Conservation (phyloP, 805 yeast species). For the Starmerella sp. region DNA sequence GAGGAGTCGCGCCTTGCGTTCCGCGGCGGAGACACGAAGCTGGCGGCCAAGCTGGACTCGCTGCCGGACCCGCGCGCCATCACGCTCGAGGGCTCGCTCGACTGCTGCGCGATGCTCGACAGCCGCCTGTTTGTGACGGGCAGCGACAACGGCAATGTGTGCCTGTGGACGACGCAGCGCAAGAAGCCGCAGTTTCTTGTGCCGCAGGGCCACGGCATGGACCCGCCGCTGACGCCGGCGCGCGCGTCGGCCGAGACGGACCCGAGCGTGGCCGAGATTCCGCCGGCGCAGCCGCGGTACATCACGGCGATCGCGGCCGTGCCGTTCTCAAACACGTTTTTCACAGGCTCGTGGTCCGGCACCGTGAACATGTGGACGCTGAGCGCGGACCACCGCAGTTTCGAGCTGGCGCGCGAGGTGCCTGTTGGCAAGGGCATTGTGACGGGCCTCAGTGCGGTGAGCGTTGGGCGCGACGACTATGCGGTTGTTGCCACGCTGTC, state of each 20-base stretch:
- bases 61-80: constrained; percentile 7
- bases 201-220: constrained; percentile 68
- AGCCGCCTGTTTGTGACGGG: constrained; percentile 91
- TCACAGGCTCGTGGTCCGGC: constrained; percentile 87
- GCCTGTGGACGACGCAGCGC: constrained; percentile 83
- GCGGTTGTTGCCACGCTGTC: constrained; percentile 53
- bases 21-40: constrained; percentile 68
- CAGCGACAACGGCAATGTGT: constrained; percentile 80
- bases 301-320: constrained; percentile 71
- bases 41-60: constrained; percentile 13
- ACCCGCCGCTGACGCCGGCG: constrained; percentile 38
- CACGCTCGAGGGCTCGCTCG: constrained; percentile 69
- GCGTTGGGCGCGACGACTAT: constrained; percentile 31
- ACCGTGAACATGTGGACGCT: constrained; percentile 67
- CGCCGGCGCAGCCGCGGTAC: constrained; percentile 69
- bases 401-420: constrained; percentile 46
- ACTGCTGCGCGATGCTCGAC: constrained; percentile 81
- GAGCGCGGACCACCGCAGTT: constrained; percentile 49
- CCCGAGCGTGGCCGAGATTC: constrained; percentile 32
- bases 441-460: constrained; percentile 28
- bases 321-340: constrained; percentile 73
- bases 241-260: constrained; percentile 43
- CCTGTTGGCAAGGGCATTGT: constrained; percentile 53
- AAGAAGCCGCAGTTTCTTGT: constrained; percentile 71
- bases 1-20: constrained; percentile 91